Evolutionary conservation across 768 basidiomycete species (phyloP).

Genomic region (Auriculariales sp.): DNA sequence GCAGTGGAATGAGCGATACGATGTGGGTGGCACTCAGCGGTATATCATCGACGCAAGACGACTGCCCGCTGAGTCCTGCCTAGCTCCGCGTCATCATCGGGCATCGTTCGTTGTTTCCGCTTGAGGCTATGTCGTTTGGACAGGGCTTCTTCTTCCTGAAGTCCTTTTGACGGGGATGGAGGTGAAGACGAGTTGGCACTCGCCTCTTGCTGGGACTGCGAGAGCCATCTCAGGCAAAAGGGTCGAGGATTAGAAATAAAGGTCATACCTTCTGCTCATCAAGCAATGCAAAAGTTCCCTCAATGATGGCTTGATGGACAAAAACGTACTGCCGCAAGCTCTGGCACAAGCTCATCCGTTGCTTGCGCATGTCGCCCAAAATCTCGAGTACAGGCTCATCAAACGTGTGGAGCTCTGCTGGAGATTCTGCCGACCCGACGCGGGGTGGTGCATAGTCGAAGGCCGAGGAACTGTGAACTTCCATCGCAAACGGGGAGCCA

Average conservation of each 20-base stretch:
- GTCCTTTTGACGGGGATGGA: neutral
- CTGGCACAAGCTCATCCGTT: conserved; percentile 93
- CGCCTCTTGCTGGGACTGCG: neutral
- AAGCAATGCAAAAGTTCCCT: conserved; percentile 61
- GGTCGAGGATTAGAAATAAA: too few relatives aligned
- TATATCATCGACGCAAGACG: neutral
- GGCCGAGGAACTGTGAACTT: conserved; percentile 1
- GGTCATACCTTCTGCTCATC: conserved; percentile 49
- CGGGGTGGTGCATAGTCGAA: conserved; percentile 54
- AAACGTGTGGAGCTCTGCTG: conserved; percentile 45
- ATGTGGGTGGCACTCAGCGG: neutral
- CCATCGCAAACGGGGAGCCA: too few relatives aligned
- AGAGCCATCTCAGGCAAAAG: too few relatives aligned
- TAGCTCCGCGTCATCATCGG: neutral
- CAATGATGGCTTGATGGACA: conserved; percentile 73
- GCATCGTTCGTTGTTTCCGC: neutral
- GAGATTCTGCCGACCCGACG: conserved; percentile 22
- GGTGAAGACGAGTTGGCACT: neutral
- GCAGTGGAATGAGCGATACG: neutral
- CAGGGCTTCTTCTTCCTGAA: neutral
- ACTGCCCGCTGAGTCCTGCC: neutral
- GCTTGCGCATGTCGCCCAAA: conserved; percentile 87
- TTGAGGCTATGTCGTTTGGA: neutral
- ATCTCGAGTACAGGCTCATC: conserved; percentile 69
- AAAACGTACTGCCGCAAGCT: conserved; percentile 90